A percentile compares a stretch with the other conserved stretches of the same genome.
Conservation (phyloP, 1,139 yeast species). For the Lodderomyces margitis region DNA sequence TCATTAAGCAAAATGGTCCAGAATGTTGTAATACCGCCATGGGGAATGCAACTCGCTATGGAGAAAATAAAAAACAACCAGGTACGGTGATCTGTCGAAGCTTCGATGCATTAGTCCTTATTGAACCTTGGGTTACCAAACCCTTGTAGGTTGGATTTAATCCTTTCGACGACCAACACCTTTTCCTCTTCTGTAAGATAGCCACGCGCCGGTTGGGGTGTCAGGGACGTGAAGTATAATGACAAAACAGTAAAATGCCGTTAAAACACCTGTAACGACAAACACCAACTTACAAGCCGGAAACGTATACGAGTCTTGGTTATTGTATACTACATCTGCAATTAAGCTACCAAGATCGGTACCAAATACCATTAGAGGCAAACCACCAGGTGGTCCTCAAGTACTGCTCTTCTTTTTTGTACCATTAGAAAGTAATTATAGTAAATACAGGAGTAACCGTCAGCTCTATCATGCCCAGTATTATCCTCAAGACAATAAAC, state of each 20-base stretch:
- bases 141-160: slow-evolving; percentile 48
- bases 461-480: slow-evolving; percentile 57
- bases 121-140: slow-evolving; percentile 57
- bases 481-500: slow-evolving; percentile 28
- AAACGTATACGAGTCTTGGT: slow-evolving; percentile 19
- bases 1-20: slow-evolving; percentile 45
- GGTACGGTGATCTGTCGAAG: slow-evolving; percentile 44
- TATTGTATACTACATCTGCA: slow-evolving; percentile 21
- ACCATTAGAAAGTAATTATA: slow-evolving; percentile 41
- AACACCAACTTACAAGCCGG: slow-evolving; percentile 33
- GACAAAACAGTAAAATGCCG: slow-evolving; percentile 25
- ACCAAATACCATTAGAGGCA: slow-evolving; percentile 32
- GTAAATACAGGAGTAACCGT: slow-evolving; percentile 57
- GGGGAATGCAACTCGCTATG: slow-evolving; percentile 29
- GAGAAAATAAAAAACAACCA: slow-evolving; percentile 40
- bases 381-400: slow-evolving; percentile 29
- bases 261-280: slow-evolving; percentile 28
- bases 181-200: slow-evolving; percentile 49
- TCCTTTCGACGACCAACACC: slow-evolving; percentile 32
- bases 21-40: slow-evolving; percentile 38
- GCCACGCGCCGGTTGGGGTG: slow-evolving; percentile 31
- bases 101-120: slow-evolving; percentile 52
- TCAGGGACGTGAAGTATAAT: slow-evolving; percentile 28
- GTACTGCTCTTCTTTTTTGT: slow-evolving; percentile 22
- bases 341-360: slow-evolving; percentile 24